Base-by-base conservation (phyloP, 345 rosid species). In the Erucastrum elatum region DNA sequence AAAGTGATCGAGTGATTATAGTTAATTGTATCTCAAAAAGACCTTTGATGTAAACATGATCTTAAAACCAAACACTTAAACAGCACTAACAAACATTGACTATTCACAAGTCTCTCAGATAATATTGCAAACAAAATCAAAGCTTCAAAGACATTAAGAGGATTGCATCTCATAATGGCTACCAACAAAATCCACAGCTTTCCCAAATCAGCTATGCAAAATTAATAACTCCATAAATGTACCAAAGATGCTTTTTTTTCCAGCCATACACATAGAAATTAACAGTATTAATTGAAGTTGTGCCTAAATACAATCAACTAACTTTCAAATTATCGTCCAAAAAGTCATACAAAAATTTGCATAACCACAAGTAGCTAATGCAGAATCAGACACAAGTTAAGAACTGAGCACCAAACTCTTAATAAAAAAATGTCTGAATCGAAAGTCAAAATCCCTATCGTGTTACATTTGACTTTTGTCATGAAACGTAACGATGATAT, bases 371-470 rank as follows among this genome's bases (percentile, higher is more conserved):
- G 13, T 25, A 34, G 65, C 62, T 71, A 55, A 71, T 8, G 37
- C 6, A 71, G 55, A 65, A 17, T 59, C 73, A 44, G 68, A 65
- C 68, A 72, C 16, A 29, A 29, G 81, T 55, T 41, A 78, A 8
- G 9, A 35, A 66, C 39, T 37, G 71, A 70, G 33, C 31, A 65
- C 34, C 41, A 44, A 78, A 72, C 69, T 46, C 21, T 21, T 26
- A 25, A 59, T 11, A 12, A 39, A 44, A 31, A 55, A 21, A 72
- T 41, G 60, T 64, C 72, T 55, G 49, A 58, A 39, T 58, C 13
- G 46, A 58, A 56, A 72, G 72, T 78, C 81, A 72, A 78, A 78
- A 66, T 35, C 7, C 46, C 15, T 63, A n/a, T 26, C 70, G 66
- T 58, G 15, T 29, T 29, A 29, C 31, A 29, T 29, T 15, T 11